Evolutionary conservation across 2,329 filamentous ascomycete genomes (phyloP).

Genomic region (Aureobasidium sp.): DNA sequence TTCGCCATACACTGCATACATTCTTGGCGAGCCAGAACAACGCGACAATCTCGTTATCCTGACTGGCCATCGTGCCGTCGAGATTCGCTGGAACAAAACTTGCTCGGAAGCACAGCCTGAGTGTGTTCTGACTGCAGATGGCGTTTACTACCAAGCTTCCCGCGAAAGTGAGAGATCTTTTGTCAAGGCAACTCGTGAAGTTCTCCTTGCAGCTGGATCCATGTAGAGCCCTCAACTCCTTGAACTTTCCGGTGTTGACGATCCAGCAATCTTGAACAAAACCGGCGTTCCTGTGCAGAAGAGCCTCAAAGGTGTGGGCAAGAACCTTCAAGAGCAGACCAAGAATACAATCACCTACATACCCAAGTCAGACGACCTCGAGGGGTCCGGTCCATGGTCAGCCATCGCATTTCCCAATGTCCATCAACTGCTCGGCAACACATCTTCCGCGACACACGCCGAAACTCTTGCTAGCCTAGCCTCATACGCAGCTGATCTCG

Average conservation of each 20-base stretch:
- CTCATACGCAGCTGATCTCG: constrained; percentile 22
- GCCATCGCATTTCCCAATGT: constrained; percentile 31
- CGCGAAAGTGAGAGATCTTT: neutral
- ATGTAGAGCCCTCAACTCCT: constrained; percentile 47
- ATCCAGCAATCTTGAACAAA: constrained; percentile 31
- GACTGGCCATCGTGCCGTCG: constrained; percentile 22
- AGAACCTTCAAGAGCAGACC: constrained; percentile 25
- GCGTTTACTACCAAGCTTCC: constrained; percentile 19
- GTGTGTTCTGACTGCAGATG: constrained; percentile 15
- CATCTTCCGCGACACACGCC: constrained; percentile 21
- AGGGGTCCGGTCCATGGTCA: constrained; percentile 32
- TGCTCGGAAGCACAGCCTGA: neutral
- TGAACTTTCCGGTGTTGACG: constrained; percentile 53
- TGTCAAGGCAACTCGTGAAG: constrained; percentile 35
- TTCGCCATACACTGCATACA: constrained; percentile 22
- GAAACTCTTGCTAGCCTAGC: constrained; percentile 23
- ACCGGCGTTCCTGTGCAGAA: constrained; percentile 13
- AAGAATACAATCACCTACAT: constrained; percentile 16
- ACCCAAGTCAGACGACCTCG: constrained; percentile 21
- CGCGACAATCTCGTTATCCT: constrained; percentile 22
- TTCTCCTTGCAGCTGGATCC: constrained; percentile 50
- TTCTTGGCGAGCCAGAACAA: constrained; percentile 18
- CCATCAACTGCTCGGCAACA: constrained; percentile 29
- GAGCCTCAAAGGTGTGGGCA: constrained; percentile 25
- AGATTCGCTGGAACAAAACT: constrained; percentile 18